A percentile compares a stretch with the other conserved stretches of the same genome.
phyloP scores from a whole-genome alignment of 2,329 filamentous ascomycete species.

The Colletotrichum sp. region DNA sequence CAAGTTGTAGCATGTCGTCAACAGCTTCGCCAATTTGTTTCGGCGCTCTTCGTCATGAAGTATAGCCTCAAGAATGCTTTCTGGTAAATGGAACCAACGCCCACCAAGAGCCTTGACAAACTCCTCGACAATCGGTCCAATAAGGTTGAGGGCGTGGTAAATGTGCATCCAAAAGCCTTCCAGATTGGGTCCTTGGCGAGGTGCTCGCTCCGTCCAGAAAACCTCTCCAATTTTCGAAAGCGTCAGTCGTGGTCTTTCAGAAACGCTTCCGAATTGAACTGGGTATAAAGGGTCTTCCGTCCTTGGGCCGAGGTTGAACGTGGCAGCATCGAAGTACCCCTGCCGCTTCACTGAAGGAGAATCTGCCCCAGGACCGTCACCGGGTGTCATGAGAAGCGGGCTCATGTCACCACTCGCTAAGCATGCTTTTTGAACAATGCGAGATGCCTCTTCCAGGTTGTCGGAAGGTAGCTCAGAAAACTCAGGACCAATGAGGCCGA shows the following conservation, averaged over 20 bases:
- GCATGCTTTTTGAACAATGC: not conserved
- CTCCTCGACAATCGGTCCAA: not conserved
- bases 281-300: not conserved
- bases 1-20: not conserved
- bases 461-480: not conserved
- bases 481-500: not conserved
- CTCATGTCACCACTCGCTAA: not conserved
- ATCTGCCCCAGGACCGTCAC: not conserved
- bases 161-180: not conserved
- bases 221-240: not conserved
- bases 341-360: not conserved
- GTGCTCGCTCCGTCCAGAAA: not conserved
- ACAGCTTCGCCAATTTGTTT: not conserved
- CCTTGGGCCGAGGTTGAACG: not conserved
- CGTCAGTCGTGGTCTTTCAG: not conserved
- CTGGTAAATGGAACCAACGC: not conserved
- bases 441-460: not conserved
- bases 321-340: not conserved
- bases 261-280: not conserved
- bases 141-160: not conserved
- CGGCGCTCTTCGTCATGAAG: not conserved
- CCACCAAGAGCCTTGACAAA: not conserved
- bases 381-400: not conserved
- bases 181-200: not conserved
- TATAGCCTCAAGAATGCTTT: not conserved